Conservation (phyloP, 208 protist species). For the Lotmaria passim region DNA sequence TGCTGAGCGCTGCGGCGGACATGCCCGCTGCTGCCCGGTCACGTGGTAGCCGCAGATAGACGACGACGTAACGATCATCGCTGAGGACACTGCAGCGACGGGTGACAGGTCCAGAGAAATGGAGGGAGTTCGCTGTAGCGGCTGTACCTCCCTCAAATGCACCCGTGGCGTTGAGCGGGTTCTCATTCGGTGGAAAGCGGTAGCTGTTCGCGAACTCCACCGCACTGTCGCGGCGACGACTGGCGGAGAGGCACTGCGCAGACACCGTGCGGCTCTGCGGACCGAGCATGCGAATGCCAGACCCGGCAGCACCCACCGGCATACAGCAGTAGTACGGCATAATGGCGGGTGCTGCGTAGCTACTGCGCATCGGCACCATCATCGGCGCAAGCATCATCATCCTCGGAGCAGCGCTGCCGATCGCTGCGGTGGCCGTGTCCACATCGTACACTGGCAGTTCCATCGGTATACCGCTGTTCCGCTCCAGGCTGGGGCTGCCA, state of each 20-base stretch:
- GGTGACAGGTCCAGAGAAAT: no score
- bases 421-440: background rate
- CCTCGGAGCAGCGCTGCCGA: background rate
- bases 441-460: background rate
- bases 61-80: constrained; percentile 19
- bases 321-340: constrained; percentile 26
- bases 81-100: background rate
- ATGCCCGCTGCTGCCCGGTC: constrained; percentile 19
- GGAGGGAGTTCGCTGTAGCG: background rate
- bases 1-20: constrained; percentile 24
- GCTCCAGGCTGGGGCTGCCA: constrained; percentile 22
- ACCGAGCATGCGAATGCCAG: constrained; percentile 15
- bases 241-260: constrained; percentile 19
- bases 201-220: constrained; percentile 32
- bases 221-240: constrained; percentile 23
- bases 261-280: constrained; percentile 22
- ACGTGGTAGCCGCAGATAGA: constrained; percentile 32
- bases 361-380: constrained; percentile 4
- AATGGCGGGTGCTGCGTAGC: constrained; percentile 7
- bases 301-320: constrained; percentile 12
- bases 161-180: background rate
- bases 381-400: constrained; percentile 17
- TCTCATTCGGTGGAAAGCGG: constrained; percentile 2
- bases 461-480: background rate
- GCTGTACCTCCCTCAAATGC: no score